These are phyloP conservation scores for Fusarium sp. DNA, from an alignment of 2,329 filamentous ascomycete genomes.

Conservation along the genomic window DNA sequence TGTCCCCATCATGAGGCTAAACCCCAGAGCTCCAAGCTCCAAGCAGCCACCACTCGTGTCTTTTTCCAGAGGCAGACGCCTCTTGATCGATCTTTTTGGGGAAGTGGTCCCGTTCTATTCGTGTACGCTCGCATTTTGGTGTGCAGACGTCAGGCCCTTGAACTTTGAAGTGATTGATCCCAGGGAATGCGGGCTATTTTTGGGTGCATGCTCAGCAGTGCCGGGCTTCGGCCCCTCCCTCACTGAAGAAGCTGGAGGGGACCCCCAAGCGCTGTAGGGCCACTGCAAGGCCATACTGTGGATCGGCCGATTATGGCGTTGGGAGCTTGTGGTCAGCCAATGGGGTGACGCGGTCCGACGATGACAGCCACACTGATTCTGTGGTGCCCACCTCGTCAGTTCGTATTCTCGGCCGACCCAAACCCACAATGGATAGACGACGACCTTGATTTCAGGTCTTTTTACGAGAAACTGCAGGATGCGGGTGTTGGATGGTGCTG, in stretches of 20 bases:
- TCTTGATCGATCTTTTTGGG: slow-evolving; percentile 12
- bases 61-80: slow-evolving; percentile 17
- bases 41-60: slow-evolving; percentile 20
- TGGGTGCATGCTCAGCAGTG: slow-evolving; percentile 14
- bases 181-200: slow-evolving; percentile 25
- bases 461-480: slow-evolving; percentile 21
- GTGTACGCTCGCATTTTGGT: slow-evolving; percentile 16
- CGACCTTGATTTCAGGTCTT: slow-evolving; percentile 13
- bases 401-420: slow-evolving; percentile 39
- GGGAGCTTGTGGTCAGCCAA: slow-evolving; percentile 22
- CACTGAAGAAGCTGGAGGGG: slow-evolving; percentile 3
- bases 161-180: no score
- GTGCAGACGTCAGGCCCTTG: slow-evolving; percentile 1
- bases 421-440: slow-evolving; percentile 21
- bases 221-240: slow-evolving; percentile 2
- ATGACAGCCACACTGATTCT: slow-evolving; percentile 36
- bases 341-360: slow-evolving; percentile 21
- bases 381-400: slow-evolving; percentile 40
- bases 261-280: neutral
- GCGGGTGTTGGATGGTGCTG: neutral
- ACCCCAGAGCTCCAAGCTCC: slow-evolving; percentile 19
- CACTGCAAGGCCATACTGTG: slow-evolving; percentile 16
- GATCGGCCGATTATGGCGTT: slow-evolving; percentile 22
- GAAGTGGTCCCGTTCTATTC: slow-evolving; percentile 27
- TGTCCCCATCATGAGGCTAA: slow-evolving; percentile 18